Percentiles rank a stretch among this genome's conserved stretches.
phyloP scores from a whole-genome alignment of 805 yeast genomes.

The Starmerella floricola region DNA sequence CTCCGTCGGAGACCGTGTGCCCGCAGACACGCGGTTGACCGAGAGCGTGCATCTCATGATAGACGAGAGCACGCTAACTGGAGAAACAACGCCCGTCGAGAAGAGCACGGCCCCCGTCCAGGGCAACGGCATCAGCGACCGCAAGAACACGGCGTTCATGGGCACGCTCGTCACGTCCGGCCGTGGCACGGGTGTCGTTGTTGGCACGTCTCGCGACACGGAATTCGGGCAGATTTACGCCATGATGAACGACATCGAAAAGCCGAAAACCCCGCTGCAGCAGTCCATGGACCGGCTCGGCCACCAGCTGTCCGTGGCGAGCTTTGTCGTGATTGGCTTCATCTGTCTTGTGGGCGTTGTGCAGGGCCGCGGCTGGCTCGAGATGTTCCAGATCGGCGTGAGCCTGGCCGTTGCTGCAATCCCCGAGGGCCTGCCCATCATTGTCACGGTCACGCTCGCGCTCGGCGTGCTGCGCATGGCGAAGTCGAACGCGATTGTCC shows the following conservation, averaged over 20 bases:
- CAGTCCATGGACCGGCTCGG: conserved; percentile 92
- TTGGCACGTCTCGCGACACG: conserved; percentile 79
- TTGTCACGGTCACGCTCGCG: conserved; percentile 94
- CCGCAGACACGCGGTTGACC: conserved; percentile 81
- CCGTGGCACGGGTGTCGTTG: conserved; percentile 83
- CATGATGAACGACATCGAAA: conserved; percentile 89
- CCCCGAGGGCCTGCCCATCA: conserved; percentile 97
- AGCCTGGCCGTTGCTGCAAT: conserved; percentile 98
- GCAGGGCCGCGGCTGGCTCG: conserved; percentile 92
- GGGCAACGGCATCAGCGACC: conserved; percentile 31
- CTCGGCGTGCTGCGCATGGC: conserved; percentile 97
- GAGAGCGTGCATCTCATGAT: conserved; percentile 69
- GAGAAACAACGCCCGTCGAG: conserved; percentile 81
- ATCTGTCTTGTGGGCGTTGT: conserved; percentile 80
- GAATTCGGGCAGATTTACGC: conserved; percentile 91
- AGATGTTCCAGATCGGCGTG: conserved; percentile 95
- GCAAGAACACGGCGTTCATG: conserved; percentile 81
- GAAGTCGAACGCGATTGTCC: conserved; percentile 80
- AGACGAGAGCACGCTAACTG: conserved; percentile 91
- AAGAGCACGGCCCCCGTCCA: conserved; percentile 43
- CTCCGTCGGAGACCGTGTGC: conserved; percentile 86
- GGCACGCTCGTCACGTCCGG: conserved; percentile 97
- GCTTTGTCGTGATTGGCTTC: conserved; percentile 80
- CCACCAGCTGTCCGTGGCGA: conserved; percentile 70
- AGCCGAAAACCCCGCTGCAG: conserved; percentile 96